Conservation (phyloP, 495 filamentous ascomycete genomes). For the Penicillium diatomitis region DNA sequence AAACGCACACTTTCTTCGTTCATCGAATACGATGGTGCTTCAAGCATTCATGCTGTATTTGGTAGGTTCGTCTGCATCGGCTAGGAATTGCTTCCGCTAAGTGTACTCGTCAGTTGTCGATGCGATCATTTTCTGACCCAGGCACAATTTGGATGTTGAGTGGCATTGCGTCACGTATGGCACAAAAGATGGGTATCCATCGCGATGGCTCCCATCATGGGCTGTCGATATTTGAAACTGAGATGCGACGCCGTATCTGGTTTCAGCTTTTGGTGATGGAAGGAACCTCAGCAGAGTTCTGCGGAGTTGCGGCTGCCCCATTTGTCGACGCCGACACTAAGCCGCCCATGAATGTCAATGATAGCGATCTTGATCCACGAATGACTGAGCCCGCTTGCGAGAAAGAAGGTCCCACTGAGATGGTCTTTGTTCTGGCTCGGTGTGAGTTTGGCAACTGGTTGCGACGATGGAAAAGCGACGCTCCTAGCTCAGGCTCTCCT, state of each 20-base stretch:
- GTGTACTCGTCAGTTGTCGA: conserved; percentile 13
- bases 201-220: conserved; percentile 28
- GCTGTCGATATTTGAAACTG: conserved; percentile 34
- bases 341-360: conserved; percentile 46
- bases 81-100: background rate
- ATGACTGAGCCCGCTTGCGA: conserved; percentile 45
- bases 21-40: conserved; percentile 32
- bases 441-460: conserved; percentile 35
- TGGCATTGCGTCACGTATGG: conserved; percentile 33
- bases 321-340: conserved; percentile 19
- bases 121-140: conserved; percentile 26
- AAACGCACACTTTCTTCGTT: conserved; percentile 38
- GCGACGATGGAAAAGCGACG: conserved; percentile 19
- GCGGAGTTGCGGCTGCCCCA: conserved; percentile 17
- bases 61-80: conserved; percentile 9
- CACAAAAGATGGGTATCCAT: conserved; percentile 37
- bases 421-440: conserved; percentile 55
- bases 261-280: conserved; percentile 30
- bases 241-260: conserved; percentile 37
- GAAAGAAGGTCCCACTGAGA: conserved; percentile 53
- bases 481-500: conserved; percentile 16
- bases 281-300: conserved; percentile 24
- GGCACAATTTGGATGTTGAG: conserved; percentile 36
- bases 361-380: conserved; percentile 48
- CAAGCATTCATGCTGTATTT: conserved; percentile 40